Conservation (phyloP, 768 basidiomycete genomes). For the Dioszegia aurantiaca region DNA sequence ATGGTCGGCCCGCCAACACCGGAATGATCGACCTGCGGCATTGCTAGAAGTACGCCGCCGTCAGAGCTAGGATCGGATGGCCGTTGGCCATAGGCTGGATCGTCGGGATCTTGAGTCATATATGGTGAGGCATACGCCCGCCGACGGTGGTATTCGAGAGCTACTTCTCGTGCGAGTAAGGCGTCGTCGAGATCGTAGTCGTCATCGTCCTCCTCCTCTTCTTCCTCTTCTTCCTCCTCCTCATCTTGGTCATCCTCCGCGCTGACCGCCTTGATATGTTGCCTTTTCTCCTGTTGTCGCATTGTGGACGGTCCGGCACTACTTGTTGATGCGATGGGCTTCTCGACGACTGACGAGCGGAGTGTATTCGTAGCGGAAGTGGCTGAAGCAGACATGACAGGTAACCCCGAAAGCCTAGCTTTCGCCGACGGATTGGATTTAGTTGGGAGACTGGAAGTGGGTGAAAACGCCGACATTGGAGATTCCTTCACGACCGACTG, state of each 20-base stretch:
- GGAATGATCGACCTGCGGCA: constrained; percentile 24
- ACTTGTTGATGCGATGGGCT: constrained; percentile 4
- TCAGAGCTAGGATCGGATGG: constrained; percentile 9
- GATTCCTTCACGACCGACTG: constrained; percentile 11
- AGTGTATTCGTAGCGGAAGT: constrained; percentile 16
- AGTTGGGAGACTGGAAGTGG: background rate
- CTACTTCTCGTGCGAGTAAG: constrained; percentile 33
- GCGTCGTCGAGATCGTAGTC: constrained; percentile 44
- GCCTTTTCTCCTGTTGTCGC: too few relatives aligned
- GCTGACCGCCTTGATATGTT: too few relatives aligned
- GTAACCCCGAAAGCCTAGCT: background rate
- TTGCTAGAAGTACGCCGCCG: constrained; percentile 36
- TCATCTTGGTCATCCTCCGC: constrained; percentile 16
- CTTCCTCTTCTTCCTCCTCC: constrained; percentile 31
- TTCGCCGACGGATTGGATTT: background rate
- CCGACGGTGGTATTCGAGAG: constrained; percentile 40
- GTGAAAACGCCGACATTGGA: constrained; percentile 4
- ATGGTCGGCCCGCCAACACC: constrained; percentile 26
- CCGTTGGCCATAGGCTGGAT: constrained; percentile 4
- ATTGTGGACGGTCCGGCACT: too few relatives aligned
- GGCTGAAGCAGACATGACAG: constrained; percentile 10
- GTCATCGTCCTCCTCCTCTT: constrained; percentile 35
- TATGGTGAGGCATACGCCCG: constrained; percentile 26
- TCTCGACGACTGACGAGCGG: constrained; percentile 18
- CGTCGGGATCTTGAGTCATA: constrained; percentile 32